Percentiles rank a stretch among this genome's conserved stretches.
Evolutionary conservation across 129 eudicot species (phyloP).

Genomic region (Lactuca saligna): DNA sequence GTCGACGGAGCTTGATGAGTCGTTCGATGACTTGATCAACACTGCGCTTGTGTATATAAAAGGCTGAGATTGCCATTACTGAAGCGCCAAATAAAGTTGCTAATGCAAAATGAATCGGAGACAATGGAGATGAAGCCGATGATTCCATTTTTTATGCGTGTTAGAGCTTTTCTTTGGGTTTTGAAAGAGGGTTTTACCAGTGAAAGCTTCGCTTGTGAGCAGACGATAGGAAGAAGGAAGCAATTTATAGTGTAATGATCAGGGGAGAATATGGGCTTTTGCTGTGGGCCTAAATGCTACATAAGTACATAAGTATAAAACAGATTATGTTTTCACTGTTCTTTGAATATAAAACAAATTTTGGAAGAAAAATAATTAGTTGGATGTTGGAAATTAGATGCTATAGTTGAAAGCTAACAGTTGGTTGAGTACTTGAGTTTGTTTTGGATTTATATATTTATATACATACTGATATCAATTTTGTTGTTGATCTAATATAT

Average conservation of each 20-base stretch:
- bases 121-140: conserved; percentile 31
- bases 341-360: not conserved
- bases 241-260: not conserved
- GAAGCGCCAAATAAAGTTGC: conserved; percentile 92
- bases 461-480: too few relatives aligned
- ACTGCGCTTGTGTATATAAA: conserved; percentile 81
- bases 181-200: conserved; percentile 9
- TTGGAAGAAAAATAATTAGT: too few relatives aligned
- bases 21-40: conserved; percentile 84
- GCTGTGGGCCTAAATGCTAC: not conserved
- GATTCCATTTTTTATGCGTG: conserved; percentile 24
- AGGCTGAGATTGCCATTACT: conserved; percentile 84
- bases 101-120: conserved; percentile 64
- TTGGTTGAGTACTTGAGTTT: too few relatives aligned
- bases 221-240: not conserved
- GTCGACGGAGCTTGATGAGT: conserved; percentile 65
- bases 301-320: not conserved
- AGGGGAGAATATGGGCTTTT: conserved; percentile 1
- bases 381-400: too few relatives aligned
- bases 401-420: too few relatives aligned
- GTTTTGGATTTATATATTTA: too few relatives aligned
- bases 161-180: not conserved
- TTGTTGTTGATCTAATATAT: too few relatives aligned
- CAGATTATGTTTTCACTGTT: not conserved
- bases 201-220: not conserved